Base-by-base conservation (phyloP, 164 flowering plant genomes). In the Piper betle region DNA sequence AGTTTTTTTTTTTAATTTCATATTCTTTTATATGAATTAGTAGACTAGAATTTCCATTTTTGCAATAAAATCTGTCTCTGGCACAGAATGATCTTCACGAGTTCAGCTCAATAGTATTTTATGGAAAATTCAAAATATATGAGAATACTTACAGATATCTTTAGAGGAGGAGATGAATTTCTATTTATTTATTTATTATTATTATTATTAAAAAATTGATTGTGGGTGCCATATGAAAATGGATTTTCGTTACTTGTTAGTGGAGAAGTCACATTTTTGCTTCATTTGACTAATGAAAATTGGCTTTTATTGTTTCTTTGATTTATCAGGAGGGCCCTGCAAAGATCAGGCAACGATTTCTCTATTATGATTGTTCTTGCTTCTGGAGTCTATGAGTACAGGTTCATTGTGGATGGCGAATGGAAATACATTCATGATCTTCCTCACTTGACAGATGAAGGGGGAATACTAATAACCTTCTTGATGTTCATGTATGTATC, bases 371-470 rank as follows among this genome's bases (percentile, higher is more conserved):
- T 86, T 75, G 91, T 92, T 61, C 81, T 88, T 42, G 87, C 88
- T 43, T 81, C 95, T 3, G 98, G 98, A 62, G 59, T 92, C 66
- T 92, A 84, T 70, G 91, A 86, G 62, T 92, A 83, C 75, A 84
- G 69, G 72, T 82, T 92, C 69, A 75, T 85, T 39, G 93, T 92
- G 53, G 98, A 92, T 78, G 98, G 96, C 2, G 82, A 92, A 69
- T 69, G 74, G 77, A 85, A 86, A 81, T 82, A 85, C 69, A 75
- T 73, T 65, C 95, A 89, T 53, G 96, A 92, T 60, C 80, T 89
- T 64, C 96, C 96, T 62, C 81, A 60, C 66, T 64, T 75, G 64
- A 66, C 82, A 40, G 91, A 86, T 76, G 93, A 87, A 62, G 72
- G 59, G 96, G 88, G 43, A 59, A 42, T 65, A 67, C 75, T 39